A percentile compares a stretch with the other conserved stretches of the same genome.
phyloP scores from a whole-genome alignment of 306 rosid species.

The Rubus idaeus region DNA sequence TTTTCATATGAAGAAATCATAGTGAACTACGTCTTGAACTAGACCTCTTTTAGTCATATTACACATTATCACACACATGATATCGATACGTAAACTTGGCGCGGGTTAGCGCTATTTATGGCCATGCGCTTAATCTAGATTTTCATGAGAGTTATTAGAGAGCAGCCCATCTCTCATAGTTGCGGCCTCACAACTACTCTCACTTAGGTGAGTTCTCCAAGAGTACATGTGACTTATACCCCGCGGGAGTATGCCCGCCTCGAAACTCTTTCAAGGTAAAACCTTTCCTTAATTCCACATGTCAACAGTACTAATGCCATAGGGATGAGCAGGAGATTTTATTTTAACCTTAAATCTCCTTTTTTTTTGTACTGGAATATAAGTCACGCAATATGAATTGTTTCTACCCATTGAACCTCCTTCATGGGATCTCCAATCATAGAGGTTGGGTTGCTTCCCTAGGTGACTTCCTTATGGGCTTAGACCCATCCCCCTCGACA shows the following conservation, averaged over 20 bases:
- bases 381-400: not conserved
- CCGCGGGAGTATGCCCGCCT: not conserved
- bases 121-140: not conserved
- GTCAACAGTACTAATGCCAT: not conserved
- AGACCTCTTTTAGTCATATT: not conserved
- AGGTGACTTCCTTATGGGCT: not conserved
- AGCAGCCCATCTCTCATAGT: not conserved
- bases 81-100: not conserved
- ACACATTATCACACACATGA: not conserved
- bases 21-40: conserved; percentile 1
- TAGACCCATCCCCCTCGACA: not conserved
- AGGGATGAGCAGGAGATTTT: not conserved
- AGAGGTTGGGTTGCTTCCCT: not conserved
- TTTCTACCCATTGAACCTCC: conserved; percentile 12
- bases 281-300: not conserved
- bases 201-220: conserved; percentile 5
- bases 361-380: not conserved
- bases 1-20: not conserved
- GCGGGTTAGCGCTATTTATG: not conserved
- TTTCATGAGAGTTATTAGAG: not conserved
- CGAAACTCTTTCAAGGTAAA: not conserved
- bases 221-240: not conserved
- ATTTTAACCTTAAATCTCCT: no score
- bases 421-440: conserved; percentile 1
- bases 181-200: not conserved